Base-by-base conservation (phyloP, 176 grass and related monocot species). In the Eleusine coracana region DNA sequence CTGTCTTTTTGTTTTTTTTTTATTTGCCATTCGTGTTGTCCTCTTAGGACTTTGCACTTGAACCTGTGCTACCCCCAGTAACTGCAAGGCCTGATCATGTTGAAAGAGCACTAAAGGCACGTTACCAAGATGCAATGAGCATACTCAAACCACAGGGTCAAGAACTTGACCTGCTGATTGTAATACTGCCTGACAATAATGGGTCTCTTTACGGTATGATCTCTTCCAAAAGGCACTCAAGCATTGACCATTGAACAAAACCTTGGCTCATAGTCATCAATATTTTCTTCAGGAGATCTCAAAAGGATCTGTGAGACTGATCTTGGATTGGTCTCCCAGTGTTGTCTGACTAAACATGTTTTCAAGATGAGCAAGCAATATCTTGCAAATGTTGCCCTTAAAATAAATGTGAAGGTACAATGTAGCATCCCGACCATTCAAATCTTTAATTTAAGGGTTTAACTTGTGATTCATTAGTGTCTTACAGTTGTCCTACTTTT, bases 261-360 rank as follows among this genome's bases (percentile, higher is more conserved):
- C 71, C 68, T 82, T 10, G 0, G 10, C 60, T 0, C 4, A 4
- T 63, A 13, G 13, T 82, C 31, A 69, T 52, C 15, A 63, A 83
- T 64, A 27, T 83, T 83, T 66, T 75, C 52, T 25, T 73, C 65
- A 97, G 95, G 95, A 61, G 95, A 97, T 82, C 80, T 97, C 34
- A 97, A 97, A 81, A 88, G 95, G 73, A 97, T 97, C 37, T 97
- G 92, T 6, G 95, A 97, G 88, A 97, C 92, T 59, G 95, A 97
- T 79, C 88, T 97, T 85, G 92, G 92, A 77, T 89, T 97, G 87
- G 95, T 97, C 75, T 94, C 95, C 51, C 92, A 97, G 71, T 97
- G 95, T 80, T 97, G 95, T 85, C 76, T 97, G 75, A 92, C 88
- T 7, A 97, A 97, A 78, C 92, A 97, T 89, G 95, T 94, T 88